phyloP scores from a whole-genome alignment of 768 basidiomycete species.

The Filobasidium floriforme region DNA sequence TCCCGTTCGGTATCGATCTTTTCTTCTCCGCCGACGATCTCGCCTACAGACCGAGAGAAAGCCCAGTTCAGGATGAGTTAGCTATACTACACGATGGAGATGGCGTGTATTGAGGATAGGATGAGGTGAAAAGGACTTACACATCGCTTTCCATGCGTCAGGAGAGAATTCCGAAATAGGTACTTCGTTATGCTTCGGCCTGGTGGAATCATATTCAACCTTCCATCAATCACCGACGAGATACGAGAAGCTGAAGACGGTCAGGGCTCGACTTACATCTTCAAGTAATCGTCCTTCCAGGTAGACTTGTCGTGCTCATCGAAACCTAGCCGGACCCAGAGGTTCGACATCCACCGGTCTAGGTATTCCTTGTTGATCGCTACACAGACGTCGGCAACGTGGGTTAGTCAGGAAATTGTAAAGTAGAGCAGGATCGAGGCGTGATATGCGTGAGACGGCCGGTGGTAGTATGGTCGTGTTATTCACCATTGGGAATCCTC shows the following conservation, averaged over 20 bases:
- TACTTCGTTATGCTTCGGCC: slow-evolving; percentile 28
- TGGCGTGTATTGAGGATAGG: too few species aligned
- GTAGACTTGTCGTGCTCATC: slow-evolving; percentile 30
- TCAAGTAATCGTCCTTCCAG: slow-evolving; percentile 26
- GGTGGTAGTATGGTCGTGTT: not conserved
- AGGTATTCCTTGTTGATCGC: slow-evolving; percentile 27
- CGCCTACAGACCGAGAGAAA: slow-evolving; percentile 10
- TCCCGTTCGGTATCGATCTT: slow-evolving; percentile 23
- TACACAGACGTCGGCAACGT: not conserved
- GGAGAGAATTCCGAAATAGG: slow-evolving; percentile 27
- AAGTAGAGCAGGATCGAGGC: too few species aligned
- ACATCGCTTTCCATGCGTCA: slow-evolving; percentile 27
- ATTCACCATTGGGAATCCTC: slow-evolving; percentile 13
- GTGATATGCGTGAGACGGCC: too few species aligned
- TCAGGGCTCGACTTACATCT: slow-evolving; percentile 11
- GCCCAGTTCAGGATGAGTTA: too few species aligned
- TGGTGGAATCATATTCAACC: slow-evolving; percentile 3
- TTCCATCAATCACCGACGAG: not conserved
- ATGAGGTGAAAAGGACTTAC: slow-evolving; percentile 2
- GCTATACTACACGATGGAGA: too few species aligned
- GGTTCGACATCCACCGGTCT: slow-evolving; percentile 24
- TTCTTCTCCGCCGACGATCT: slow-evolving; percentile 31
- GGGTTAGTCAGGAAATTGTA: not conserved
- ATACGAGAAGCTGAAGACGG: not conserved
- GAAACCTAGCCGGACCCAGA: slow-evolving; percentile 26